Evolutionary conservation across 306 rosid genomes (phyloP).

Genomic region (Potentilla sterilis): DNA sequence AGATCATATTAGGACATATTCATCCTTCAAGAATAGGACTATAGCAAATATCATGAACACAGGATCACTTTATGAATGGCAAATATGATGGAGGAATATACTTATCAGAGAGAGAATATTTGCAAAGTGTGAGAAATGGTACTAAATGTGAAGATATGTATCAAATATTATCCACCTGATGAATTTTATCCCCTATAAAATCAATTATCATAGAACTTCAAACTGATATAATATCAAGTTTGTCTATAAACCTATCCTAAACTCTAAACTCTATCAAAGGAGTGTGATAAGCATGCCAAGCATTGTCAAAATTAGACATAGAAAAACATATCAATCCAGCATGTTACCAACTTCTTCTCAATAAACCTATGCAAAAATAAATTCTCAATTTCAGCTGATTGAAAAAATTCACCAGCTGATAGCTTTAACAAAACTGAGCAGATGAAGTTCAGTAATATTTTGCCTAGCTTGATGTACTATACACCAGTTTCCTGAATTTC

Average conservation of each 20-base stretch:
- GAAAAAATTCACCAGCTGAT: background rate
- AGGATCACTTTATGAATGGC: background rate
- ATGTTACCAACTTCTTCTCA: background rate
- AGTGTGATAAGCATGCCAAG: constrained; percentile 11
- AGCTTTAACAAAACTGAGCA: background rate
- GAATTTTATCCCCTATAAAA: background rate
- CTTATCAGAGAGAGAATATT: background rate
- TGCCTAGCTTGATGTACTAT: background rate
- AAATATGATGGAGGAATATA: background rate
- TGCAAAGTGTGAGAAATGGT: background rate
- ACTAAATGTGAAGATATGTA: background rate
- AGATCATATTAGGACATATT: background rate
- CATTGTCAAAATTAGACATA: background rate
- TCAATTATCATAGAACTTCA: background rate
- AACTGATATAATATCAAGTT: background rate
- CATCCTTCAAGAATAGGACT: background rate
- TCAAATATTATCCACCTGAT: background rate
- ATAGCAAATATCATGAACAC: background rate
- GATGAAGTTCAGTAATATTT: background rate
- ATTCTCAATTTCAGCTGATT: background rate
- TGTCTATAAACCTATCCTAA: background rate
- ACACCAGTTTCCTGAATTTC: background rate
- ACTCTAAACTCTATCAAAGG: background rate
- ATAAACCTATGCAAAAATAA: background rate
- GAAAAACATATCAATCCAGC: background rate